Evolutionary conservation across 2,329 filamentous ascomycete species (phyloP), one percentile per base, ranked within the genome.

Genomic region (Epichloe scottii): DNA sequence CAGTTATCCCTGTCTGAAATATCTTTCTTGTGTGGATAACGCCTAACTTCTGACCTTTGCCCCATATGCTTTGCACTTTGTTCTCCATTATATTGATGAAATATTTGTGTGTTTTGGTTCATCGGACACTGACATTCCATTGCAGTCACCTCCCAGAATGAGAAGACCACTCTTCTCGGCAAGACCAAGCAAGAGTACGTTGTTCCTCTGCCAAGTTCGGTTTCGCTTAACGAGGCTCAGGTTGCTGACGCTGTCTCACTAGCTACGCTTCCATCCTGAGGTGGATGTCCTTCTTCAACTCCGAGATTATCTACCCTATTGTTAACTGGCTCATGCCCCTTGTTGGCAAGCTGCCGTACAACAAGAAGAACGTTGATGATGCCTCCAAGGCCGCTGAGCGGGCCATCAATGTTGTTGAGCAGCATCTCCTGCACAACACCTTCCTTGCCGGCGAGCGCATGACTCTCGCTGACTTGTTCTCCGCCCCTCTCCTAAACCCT

Each of bases 1-100:
- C 85, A 93, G 89, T 95, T 95, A 95, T 95, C 89, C 91, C 91
- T 96, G 88, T 87, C 91, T 93, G 87, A 96, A 49, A 94, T 67
- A 74, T 21, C 4, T 46, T 49, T 73, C 62, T 74, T 74, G 70
- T 96, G 90, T 95, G 89, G 90, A 95, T 80, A 81, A 77, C 71
- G 85, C 72, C 79, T 89, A 91, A 82, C 87, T 85, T 88, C 84
- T 89, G 84, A 89, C 72, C 68, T 58, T 56, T 54, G 52, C 45
- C 57, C 56, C 59, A 61, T 50, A 34, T 58, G 60, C 26, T 30
- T 57, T 51, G 46, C 53, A 33, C 51, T 54, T 46, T 39, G 3
- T 26, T 21, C 8, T 35, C 17, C 33, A 11, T 21, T n/a, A 4
- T n/a, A n/a, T 34, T 38, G 8, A 33, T 17, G 46, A n/a, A 47